Evolutionary conservation across 345 rosid species (phyloP), one percentile per base, ranked within the genome.

Genomic region (Bretschneidera sinensis): DNA sequence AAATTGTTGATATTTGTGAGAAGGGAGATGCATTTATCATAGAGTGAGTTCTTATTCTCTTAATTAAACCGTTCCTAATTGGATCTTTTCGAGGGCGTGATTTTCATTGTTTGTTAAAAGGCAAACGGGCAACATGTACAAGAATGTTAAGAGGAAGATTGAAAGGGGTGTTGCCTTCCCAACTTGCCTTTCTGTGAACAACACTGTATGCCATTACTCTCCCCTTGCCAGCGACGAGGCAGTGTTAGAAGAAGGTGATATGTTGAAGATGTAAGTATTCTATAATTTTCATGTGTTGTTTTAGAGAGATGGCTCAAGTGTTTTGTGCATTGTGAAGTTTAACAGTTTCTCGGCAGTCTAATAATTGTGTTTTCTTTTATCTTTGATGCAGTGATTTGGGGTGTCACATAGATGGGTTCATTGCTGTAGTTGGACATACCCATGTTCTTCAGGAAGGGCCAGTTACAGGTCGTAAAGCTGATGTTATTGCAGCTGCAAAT

Each of bases 321-420:
- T 22, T 17, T 17, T 24, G 19, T 47, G 34, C 48, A 14, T 1
- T 48, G 55, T 33, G 9, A 3, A 60, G 43, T 17, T 19, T 66
- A 60, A 22, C 50, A 28, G 4, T 9, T 43, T 64, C n/a, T n/a
- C n/a, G n/a, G n/a, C n/a, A n/a, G n/a, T n/a, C n/a, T n/a, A n/a
- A n/a, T n/a, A n/a, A n/a, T n/a, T n/a, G n/a, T n/a, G n/a, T 65
- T 50, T 68, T 48, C 1, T 43, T 22, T 69, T 15, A 14, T 43
- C 5, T 25, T 14, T 21, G 19, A 49, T 76, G 58, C 77, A 91
- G 97, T 66, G 97, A 95, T 63, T 68, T 95, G 92, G 99, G 99
- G 21, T 91, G 96, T 55, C 99, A 95, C 64, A 91, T 95, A 51
- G 95, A 91, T 76, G 99, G 99, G n/a, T 88, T 95, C 68, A 91